Base-by-base conservation (phyloP, 2,329 filamentous ascomycete species). In the Colletotrichum gigasporum region DNA sequence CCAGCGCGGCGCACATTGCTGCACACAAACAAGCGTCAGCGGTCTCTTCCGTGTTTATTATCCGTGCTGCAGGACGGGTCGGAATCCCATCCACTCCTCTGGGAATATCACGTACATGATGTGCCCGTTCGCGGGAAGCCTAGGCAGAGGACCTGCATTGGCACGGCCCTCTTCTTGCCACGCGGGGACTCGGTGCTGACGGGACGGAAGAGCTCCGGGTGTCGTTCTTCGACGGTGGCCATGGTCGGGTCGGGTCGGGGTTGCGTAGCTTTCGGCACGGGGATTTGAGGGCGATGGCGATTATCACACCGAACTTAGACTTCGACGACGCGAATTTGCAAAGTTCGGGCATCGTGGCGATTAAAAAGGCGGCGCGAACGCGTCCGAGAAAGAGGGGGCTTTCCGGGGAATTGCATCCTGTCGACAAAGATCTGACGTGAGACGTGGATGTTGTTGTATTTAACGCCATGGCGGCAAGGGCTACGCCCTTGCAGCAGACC, bases 71-170 rank as follows among this genome's bases (percentile, higher is more conserved):
- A n/a, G n/a, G n/a, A n/a, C n/a, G n/a, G n/a, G n/a, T n/a, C n/a
- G n/a, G n/a, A n/a, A n/a, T n/a, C n/a, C n/a, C n/a, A n/a, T n/a
- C 32, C 32, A 41, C 37, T 12, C 6, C 5, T 18, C 14, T 18
- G 32, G 37, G 6, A 6, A n/a, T n/a, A n/a, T n/a, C n/a, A 66
- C 67, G 58, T n/a, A 69, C 69, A 66, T 4, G 64, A 66, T 5
- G 69, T 70, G 16, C 69, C 69, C 12, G 68, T 70, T n/a, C 69
- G 61, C 16, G 65, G 67, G 52, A 69, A 69, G 8, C 68, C 69
- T 3, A 70, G 39, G 35, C 66, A 69, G 4, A 68, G 47, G 5
- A 68, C 69, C 34, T 70, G 55, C 64, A 70, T 69, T 1, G 69
- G 69, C 6, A 69, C 68, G 10, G 54, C 63, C 10, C 67, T 39